phyloP scores from a whole-genome alignment of 495 filamentous ascomycete genomes.

The Aspergillus indologenus region DNA sequence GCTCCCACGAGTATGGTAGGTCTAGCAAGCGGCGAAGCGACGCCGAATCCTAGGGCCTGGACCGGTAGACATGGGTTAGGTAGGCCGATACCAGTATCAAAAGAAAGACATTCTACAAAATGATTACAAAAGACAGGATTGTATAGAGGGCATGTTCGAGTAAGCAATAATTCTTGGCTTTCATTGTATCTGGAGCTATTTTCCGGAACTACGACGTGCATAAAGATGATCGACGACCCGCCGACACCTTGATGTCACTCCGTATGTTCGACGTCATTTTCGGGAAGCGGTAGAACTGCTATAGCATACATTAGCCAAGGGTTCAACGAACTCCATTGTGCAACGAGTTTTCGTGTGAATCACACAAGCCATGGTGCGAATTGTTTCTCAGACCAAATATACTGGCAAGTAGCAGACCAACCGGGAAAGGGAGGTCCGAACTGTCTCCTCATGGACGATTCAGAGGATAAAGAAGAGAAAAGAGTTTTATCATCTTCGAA shows the following conservation, averaged over 20 bases:
- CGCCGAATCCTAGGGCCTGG: too few species aligned
- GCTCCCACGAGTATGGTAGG: too few species aligned
- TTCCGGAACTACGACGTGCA: background rate
- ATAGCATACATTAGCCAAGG: slow-evolving; percentile 12
- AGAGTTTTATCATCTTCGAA: slow-evolving; percentile 79
- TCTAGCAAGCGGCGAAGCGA: too few species aligned
- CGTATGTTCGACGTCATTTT: background rate
- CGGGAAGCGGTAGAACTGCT: background rate
- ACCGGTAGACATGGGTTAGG: too few species aligned
- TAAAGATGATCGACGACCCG: background rate
- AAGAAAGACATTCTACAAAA: too few species aligned
- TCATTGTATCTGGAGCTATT: background rate
- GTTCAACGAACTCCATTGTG: slow-evolving; percentile 1
- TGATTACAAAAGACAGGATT: too few species aligned
- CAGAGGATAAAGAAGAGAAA: slow-evolving; percentile 89
- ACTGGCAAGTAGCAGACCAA: slow-evolving; percentile 97
- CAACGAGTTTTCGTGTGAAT: background rate
- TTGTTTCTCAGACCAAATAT: slow-evolving; percentile 78
- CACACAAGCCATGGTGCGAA: background rate
- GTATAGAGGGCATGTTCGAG: background rate
- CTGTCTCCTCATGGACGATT: slow-evolving; percentile 91
- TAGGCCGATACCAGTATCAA: too few species aligned
- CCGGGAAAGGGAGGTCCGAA: slow-evolving; percentile 66
- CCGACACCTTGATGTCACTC: background rate
- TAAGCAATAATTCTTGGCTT: background rate